A percentile compares a stretch with the other conserved stretches of the same genome.
Conservation (phyloP, 176 grass and related monocot genomes). For the Metroxylon sagu region DNA sequence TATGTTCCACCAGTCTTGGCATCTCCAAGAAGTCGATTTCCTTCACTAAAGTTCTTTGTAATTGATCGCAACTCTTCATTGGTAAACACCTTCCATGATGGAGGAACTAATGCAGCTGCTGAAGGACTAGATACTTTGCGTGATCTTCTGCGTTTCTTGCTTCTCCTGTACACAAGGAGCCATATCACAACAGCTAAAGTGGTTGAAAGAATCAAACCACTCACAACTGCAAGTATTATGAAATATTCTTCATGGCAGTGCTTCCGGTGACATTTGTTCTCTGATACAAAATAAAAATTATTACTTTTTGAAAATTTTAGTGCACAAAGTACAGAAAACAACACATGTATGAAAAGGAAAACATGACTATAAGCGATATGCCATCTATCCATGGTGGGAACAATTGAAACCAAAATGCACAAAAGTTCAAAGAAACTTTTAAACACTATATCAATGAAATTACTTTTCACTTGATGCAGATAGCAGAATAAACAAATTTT, state of each 20-base stretch:
- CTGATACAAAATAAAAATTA: conserved; percentile 3
- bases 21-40: conserved; percentile 87
- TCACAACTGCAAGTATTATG: conserved; percentile 61
- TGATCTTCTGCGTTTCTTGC: conserved; percentile 83
- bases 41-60: conserved; percentile 97
- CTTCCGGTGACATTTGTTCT: conserved; percentile 57
- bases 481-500: too few relatives aligned
- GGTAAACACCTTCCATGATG: conserved; percentile 83
- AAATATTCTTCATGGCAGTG: conserved; percentile 61
- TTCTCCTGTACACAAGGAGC: conserved; percentile 75
- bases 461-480: too few relatives aligned
- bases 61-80: conserved; percentile 82
- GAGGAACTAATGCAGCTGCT: conserved; percentile 57
- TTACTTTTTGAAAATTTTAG: too few relatives aligned
- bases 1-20: conserved; percentile 97
- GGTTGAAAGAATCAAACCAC: conserved; percentile 67
- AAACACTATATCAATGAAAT: not conserved
- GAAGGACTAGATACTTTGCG: conserved; percentile 59
- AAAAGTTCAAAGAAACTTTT: not conserved
- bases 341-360: not conserved
- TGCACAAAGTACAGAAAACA: conserved; percentile 3
- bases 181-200: conserved; percentile 75
- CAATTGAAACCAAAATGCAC: not conserved
- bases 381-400: too few relatives aligned
- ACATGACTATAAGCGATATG: too few relatives aligned